phyloP scores from a whole-genome alignment of 345 rosid genomes.

The Pelargonium nanum region DNA sequence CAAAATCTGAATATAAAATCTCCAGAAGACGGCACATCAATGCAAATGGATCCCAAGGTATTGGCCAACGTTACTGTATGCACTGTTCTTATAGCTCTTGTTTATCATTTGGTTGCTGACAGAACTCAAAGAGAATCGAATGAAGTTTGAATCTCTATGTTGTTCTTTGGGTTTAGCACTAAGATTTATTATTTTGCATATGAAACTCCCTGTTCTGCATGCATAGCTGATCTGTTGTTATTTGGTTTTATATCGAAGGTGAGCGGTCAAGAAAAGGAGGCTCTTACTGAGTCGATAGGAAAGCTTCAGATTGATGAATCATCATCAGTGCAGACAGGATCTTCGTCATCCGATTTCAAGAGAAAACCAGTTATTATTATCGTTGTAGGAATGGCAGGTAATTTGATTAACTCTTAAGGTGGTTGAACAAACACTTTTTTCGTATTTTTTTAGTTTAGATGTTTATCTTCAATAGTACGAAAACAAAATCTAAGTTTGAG shows the following conservation, averaged over 20 bases:
- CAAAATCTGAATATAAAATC: constrained; percentile 19
- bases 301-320: constrained; percentile 7
- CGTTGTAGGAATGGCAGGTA: constrained; percentile 22
- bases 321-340: constrained; percentile 6
- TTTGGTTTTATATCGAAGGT: constrained; percentile 2
- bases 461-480: no score
- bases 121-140: no score
- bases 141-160: no score
- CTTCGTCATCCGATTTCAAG: constrained; percentile 9
- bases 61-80: constrained; percentile 19
- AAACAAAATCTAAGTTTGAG: no score
- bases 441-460: not conserved
- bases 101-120: no score
- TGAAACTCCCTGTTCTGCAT: not conserved
- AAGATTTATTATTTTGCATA: not conserved
- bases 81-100: not conserved
- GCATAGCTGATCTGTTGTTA: not conserved
- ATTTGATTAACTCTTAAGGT: not conserved
- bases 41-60: constrained; percentile 44
- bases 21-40: constrained; percentile 19
- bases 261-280: constrained; percentile 16
- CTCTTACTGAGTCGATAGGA: constrained; percentile 5
- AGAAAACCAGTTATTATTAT: constrained; percentile 21
- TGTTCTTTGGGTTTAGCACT: no score
- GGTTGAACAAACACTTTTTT: no score